These are phyloP conservation scores for Colletotrichum neosansevieriae DNA, from an alignment of 2,329 filamentous ascomycete genomes.

Conservation along the genomic window DNA sequence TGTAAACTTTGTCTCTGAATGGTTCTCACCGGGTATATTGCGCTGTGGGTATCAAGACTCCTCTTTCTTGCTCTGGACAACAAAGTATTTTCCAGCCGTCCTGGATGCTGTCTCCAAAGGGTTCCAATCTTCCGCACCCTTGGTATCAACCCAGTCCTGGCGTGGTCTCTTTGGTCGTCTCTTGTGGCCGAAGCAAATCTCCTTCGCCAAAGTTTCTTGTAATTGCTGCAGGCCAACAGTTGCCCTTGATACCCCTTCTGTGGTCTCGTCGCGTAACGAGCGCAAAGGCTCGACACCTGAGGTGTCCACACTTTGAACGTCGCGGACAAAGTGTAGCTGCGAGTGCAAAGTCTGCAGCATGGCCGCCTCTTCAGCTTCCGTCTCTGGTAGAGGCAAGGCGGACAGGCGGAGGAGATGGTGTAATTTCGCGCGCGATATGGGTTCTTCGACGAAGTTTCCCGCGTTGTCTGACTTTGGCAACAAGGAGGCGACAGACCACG, in stretches of 20 bases:
- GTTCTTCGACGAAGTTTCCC: constrained; percentile 47
- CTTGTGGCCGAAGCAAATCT: constrained; percentile 71
- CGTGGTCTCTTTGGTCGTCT: constrained; percentile 56
- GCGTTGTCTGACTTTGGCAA: constrained; percentile 54
- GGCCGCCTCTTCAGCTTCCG: constrained; percentile 70
- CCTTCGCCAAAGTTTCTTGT: constrained; percentile 66
- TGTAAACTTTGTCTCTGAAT: constrained; percentile 19
- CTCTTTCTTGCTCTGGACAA: constrained; percentile 73
- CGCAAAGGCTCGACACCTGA: constrained; percentile 77
- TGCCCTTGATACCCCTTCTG: constrained; percentile 63
- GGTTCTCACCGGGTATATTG: constrained; percentile 22
- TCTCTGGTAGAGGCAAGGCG: constrained; percentile 80
- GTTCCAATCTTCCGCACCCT: constrained; percentile 75
- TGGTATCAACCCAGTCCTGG: constrained; percentile 51
- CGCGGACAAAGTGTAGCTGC: constrained; percentile 91
- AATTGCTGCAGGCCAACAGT: constrained; percentile 71
- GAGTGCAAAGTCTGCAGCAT: constrained; percentile 82
- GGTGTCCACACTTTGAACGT: constrained; percentile 85
- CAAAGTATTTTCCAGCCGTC: constrained; percentile 79
- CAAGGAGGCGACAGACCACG: constrained; percentile 86
- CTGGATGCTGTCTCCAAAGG: constrained; percentile 74
- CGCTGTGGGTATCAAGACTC: constrained; percentile 37
- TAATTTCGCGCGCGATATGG: constrained; percentile 76
- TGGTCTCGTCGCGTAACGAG: constrained; percentile 85
- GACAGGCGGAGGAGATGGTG: constrained; percentile 90